phyloP scores from a whole-genome alignment of 2,329 filamentous ascomycete genomes.

The Fusarium penzigii region DNA sequence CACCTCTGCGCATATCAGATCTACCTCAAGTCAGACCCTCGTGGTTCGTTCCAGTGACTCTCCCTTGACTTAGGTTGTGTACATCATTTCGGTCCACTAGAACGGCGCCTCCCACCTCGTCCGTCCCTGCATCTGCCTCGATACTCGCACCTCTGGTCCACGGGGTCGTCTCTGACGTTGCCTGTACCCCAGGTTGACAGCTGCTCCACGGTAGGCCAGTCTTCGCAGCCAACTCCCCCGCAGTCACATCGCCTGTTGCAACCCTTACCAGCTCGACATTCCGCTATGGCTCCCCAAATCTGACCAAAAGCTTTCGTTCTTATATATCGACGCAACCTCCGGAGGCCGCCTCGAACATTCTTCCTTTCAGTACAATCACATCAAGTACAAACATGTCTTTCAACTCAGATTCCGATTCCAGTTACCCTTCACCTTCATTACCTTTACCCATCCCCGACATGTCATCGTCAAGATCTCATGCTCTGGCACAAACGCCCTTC shows the following conservation, averaged over 20 bases:
- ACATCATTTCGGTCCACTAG: conserved; percentile 22
- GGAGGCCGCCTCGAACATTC: conserved; percentile 27
- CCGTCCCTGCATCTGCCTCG: conserved; percentile 30
- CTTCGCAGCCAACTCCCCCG: conserved; percentile 28
- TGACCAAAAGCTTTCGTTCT: conserved; percentile 32
- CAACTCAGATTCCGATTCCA: conserved; percentile 27
- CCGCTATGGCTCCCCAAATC: conserved; percentile 38
- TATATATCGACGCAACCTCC: conserved; percentile 41
- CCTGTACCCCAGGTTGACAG: conserved; percentile 29
- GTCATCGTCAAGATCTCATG: conserved; percentile 43
- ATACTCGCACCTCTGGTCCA: conserved; percentile 25
- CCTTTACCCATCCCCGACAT: conserved; percentile 38
- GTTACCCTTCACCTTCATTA: conserved; percentile 18
- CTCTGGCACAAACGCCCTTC: conserved; percentile 50
- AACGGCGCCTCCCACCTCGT: conserved; percentile 21
- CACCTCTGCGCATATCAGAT: conserved; percentile 30
- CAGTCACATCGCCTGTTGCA: conserved; percentile 24
- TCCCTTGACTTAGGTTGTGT: conserved; percentile 16
- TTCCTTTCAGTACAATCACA: conserved; percentile 22
- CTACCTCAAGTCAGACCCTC: conserved; percentile 26
- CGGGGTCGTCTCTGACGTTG: conserved; percentile 17
- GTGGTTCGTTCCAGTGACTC: too few species aligned
- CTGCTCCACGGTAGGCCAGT: conserved; percentile 28
- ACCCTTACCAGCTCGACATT: conserved; percentile 29
- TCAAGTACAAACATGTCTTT: conserved; percentile 25